phyloP scores from a whole-genome alignment of 1,139 yeast species.

The Debaryomycetaceae sp. region DNA sequence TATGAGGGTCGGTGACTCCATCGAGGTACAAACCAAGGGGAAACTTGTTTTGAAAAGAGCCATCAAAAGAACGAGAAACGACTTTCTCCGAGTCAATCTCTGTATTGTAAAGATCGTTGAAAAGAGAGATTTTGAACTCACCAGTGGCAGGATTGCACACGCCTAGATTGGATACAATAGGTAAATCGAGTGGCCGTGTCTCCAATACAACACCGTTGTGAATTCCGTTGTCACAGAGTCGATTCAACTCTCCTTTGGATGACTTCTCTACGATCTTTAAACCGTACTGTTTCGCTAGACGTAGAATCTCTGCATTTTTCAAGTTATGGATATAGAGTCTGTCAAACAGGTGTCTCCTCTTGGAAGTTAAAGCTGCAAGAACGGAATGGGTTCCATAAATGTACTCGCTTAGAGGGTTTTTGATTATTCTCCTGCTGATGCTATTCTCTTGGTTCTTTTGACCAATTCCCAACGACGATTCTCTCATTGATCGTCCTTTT shows the following conservation, averaged over 20 bases:
- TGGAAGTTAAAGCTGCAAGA: conserved; percentile 59
- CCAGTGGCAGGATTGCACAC: conserved; percentile 23
- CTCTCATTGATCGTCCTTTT: conserved; percentile 20
- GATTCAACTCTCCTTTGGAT: conserved; percentile 56
- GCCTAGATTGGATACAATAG: conserved; percentile 35
- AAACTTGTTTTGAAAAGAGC: conserved; percentile 17
- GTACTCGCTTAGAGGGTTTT: conserved; percentile 58
- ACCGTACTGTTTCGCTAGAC: conserved; percentile 44
- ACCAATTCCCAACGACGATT: conserved; percentile 9
- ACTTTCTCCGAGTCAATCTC: conserved; percentile 11
- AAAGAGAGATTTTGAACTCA: conserved; percentile 20
- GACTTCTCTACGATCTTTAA: conserved; percentile 41
- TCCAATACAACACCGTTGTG: conserved; percentile 82
- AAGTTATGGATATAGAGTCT: conserved; percentile 49
- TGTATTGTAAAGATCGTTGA: conserved; percentile 18
- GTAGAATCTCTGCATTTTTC: conserved; percentile 33
- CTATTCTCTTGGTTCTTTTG: neutral
- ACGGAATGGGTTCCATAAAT: conserved; percentile 79
- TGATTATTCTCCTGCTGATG: conserved; percentile 4
- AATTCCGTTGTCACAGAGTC: conserved; percentile 63
- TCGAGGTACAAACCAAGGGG: conserved; percentile 80
- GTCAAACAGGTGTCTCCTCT: conserved; percentile 51
- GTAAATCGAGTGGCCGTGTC: conserved; percentile 53
- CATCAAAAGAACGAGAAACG: conserved; percentile 11
- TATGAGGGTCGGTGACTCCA: conserved; percentile 86